A percentile compares a stretch with the other conserved stretches of the same genome.
Conservation (phyloP, 2,329 filamentous ascomycete species). For the Arthrobotrys entomopaga region DNA sequence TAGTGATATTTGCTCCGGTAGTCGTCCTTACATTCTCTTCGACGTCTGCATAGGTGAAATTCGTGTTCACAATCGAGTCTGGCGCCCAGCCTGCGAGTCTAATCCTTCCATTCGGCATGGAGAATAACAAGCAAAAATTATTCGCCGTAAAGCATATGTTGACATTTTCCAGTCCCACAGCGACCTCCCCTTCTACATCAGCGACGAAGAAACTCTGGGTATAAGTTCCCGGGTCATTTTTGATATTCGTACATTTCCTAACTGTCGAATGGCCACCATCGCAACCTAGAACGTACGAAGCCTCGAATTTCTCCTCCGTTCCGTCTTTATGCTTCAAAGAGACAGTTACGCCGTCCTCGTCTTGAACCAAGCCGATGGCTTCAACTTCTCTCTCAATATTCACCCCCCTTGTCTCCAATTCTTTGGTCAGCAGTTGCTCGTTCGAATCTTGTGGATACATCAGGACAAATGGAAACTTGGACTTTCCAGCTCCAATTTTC, state of each 20-base stretch:
- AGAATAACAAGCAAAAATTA: slow-evolving; percentile 62
- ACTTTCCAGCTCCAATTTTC: slow-evolving; percentile 58
- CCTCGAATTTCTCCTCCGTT: slow-evolving; percentile 59
- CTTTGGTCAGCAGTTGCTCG: slow-evolving; percentile 60
- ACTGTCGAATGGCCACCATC: slow-evolving; percentile 68
- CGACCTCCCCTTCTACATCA: slow-evolving; percentile 62
- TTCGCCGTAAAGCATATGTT: slow-evolving; percentile 61
- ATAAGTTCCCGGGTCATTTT: slow-evolving; percentile 64
- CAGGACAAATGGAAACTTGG: slow-evolving; percentile 60
- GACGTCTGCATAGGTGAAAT: slow-evolving; percentile 60
- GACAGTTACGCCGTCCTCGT: slow-evolving; percentile 59
- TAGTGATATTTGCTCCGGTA: slow-evolving; percentile 58
- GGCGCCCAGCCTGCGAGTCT: slow-evolving; percentile 58
- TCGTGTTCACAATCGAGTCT: slow-evolving; percentile 54
- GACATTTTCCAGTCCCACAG: slow-evolving; percentile 60
- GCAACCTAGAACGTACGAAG: slow-evolving; percentile 66
- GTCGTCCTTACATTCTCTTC: slow-evolving; percentile 56
- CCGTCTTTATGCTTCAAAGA: slow-evolving; percentile 56
- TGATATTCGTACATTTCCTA: slow-evolving; percentile 62
- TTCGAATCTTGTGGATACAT: slow-evolving; percentile 62
- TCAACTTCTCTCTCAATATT: slow-evolving; percentile 59
- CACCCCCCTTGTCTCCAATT: slow-evolving; percentile 55
- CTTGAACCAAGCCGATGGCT: slow-evolving; percentile 60
- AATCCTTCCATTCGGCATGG: slow-evolving; percentile 59
- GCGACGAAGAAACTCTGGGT: slow-evolving; percentile 64